Conservation (phyloP, 805 yeast genomes). For the Metschnikowia sp. region DNA sequence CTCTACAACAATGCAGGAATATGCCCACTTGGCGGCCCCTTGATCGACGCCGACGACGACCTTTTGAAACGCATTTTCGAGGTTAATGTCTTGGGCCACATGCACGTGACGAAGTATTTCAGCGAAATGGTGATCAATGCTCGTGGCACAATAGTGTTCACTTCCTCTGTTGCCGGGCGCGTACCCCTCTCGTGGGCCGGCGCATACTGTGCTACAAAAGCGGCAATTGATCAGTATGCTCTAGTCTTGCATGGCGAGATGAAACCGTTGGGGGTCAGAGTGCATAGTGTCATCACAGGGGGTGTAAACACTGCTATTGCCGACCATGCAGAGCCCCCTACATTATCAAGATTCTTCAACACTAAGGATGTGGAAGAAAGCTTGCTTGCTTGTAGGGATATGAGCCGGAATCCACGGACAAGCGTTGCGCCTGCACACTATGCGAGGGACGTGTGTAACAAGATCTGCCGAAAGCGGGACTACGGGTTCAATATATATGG, state of each 20-base stretch:
- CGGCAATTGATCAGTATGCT: conserved; percentile 39
- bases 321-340: conserved; percentile 12
- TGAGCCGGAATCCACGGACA: conserved; percentile 14
- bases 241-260: conserved; percentile 31
- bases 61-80: conserved; percentile 22
- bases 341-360: conserved; percentile 6
- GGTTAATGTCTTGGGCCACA: conserved; percentile 40
- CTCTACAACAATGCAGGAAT: conserved; percentile 44
- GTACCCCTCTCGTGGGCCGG: conserved; percentile 32
- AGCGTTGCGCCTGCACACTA: conserved; percentile 7
- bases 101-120: conserved; percentile 32
- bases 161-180: conserved; percentile 32
- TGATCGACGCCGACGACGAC: conserved; percentile 30
- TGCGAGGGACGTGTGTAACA: conserved; percentile 13
- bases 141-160: conserved; percentile 36
- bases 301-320: conserved; percentile 35
- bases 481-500: conserved; percentile 17
- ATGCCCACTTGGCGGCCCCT: conserved; percentile 25
- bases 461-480: conserved; percentile 6
- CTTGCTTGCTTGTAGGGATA: conserved; percentile 5
- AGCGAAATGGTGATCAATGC: conserved; percentile 27
- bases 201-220: conserved; percentile 36
- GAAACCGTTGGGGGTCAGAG: conserved; percentile 36
- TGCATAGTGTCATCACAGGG: conserved; percentile 38
- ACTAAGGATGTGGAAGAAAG: conserved; percentile 10